phyloP scores from a whole-genome alignment of 495 filamentous ascomycete species.

The Penicillium dipodomyicola region DNA sequence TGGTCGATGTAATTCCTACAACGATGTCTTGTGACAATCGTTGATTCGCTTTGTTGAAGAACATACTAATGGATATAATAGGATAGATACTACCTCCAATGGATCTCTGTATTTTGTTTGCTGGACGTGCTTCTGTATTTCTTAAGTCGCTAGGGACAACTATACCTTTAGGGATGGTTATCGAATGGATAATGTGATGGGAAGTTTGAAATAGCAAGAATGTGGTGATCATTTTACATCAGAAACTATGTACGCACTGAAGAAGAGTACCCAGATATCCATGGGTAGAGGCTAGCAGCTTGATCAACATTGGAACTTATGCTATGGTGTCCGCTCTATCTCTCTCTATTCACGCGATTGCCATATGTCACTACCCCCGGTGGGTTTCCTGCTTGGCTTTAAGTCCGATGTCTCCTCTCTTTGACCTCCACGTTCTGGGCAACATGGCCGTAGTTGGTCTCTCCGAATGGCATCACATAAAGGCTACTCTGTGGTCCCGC shows the following conservation, averaged over 20 bases:
- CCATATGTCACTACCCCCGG: too few species aligned
- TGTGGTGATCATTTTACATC: neutral
- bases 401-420: too few species aligned
- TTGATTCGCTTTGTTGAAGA: neutral
- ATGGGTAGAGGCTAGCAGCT: neutral
- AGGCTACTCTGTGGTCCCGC: too few species aligned
- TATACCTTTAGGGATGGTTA: neutral
- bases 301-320: too few species aligned
- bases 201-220: neutral
- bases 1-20: neutral
- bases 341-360: too few species aligned
- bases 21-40: neutral
- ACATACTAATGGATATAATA: neutral
- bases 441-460: too few species aligned
- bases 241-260: neutral
- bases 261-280: neutral
- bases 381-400: too few species aligned
- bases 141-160: too few species aligned
- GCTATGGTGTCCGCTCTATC: too few species aligned
- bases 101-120: neutral
- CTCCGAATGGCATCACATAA: too few species aligned
- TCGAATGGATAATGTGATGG: neutral
- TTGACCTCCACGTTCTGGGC: too few species aligned
- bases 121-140: neutral
- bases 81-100: neutral